Conservation (phyloP, 164 flowering plant species). For the Liriodendron chinense region DNA sequence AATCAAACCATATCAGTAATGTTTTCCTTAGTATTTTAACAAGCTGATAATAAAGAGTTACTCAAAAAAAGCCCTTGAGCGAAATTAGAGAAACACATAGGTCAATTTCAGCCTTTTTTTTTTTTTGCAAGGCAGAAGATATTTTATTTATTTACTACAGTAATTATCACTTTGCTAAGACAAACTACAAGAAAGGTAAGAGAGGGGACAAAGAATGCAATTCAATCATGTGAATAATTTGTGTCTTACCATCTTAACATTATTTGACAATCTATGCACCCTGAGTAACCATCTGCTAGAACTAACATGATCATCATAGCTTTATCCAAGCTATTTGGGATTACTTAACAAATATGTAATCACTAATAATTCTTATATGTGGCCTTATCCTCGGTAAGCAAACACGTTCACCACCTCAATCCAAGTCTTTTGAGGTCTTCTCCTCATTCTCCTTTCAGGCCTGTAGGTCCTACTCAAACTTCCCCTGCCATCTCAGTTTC, state of each 20-base stretch:
- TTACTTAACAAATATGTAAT: too few species aligned
- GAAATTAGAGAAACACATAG: not conserved
- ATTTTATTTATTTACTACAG: not conserved
- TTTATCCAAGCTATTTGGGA: too few species aligned
- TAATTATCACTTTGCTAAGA: not conserved
- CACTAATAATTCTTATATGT: too few species aligned
- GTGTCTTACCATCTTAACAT: too few species aligned
- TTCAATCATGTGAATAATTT: not conserved
- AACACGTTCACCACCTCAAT: not conserved
- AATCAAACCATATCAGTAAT: not conserved
- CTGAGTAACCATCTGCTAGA: too few species aligned
- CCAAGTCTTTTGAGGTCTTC: not conserved
- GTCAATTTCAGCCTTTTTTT: not conserved
- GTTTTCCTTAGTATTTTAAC: too few species aligned
- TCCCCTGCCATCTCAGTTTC: not conserved
- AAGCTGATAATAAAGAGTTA: not conserved
- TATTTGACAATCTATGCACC: too few species aligned
- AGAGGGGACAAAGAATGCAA: not conserved
- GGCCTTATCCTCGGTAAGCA: too few species aligned
- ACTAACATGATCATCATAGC: too few species aligned
- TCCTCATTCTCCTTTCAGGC: too few species aligned
- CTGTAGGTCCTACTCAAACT: not conserved
- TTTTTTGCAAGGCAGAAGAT: not conserved
- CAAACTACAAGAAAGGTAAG: not conserved
- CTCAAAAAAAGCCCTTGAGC: not conserved